A percentile compares a stretch with the other conserved stretches of the same genome.
These are phyloP conservation scores for Naganishia onofrii DNA, from an alignment of 768 basidiomycete species.

Conservation along the genomic window DNA sequence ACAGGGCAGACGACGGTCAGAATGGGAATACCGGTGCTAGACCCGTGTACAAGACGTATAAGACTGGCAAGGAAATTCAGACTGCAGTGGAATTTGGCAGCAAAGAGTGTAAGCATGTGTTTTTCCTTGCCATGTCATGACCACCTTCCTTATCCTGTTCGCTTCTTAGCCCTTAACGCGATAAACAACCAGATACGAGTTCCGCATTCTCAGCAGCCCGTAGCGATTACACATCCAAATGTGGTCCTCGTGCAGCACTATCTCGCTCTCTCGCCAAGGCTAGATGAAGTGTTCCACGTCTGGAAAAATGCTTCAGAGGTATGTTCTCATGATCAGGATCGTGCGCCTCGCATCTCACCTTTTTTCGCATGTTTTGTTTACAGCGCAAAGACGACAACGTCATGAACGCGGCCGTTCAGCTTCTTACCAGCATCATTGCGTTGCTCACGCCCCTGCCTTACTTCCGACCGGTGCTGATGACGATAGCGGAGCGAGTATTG, in stretches of 20 bases:
- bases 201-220: slow-evolving; percentile 40
- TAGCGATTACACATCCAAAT: slow-evolving; percentile 43
- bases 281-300: slow-evolving; percentile 46
- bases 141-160: not conserved
- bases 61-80: slow-evolving; percentile 43
- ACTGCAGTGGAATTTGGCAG: slow-evolving; percentile 40
- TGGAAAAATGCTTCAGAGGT: slow-evolving; percentile 37
- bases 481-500: slow-evolving; percentile 43
- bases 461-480: slow-evolving; percentile 41
- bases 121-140: not conserved
- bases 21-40: not conserved
- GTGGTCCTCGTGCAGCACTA: slow-evolving; percentile 50
- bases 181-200: slow-evolving; percentile 48
- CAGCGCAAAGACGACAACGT: slow-evolving; percentile 39
- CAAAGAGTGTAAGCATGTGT: slow-evolving; percentile 40
- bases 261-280: slow-evolving; percentile 42
- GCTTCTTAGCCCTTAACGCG: slow-evolving; percentile 40
- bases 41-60: slow-evolving; percentile 5
- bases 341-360: slow-evolving; percentile 12
- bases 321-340: not conserved
- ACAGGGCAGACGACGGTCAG: slow-evolving; percentile 3
- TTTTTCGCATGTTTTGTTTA: not conserved
- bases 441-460: slow-evolving; percentile 47
- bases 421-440: slow-evolving; percentile 43
- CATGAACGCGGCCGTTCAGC: slow-evolving; percentile 38